Base-by-base conservation (phyloP, 2,329 filamentous ascomycete genomes). In the Lachnellula suecica region DNA sequence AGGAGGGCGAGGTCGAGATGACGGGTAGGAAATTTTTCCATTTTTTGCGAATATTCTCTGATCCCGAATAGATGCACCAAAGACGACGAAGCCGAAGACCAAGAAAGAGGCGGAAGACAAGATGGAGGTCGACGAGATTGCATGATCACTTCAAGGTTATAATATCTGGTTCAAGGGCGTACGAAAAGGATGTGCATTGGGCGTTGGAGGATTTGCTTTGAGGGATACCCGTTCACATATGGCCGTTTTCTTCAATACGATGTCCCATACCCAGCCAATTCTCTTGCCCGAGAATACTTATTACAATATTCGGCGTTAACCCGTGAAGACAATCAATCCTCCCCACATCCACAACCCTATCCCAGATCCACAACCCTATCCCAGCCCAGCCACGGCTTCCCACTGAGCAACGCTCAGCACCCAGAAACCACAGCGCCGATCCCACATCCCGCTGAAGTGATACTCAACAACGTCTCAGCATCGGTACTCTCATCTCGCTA, bases 361-460 rank as follows among this genome's bases (percentile, higher is more conserved):
- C 72, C 78, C 78, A 62, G 78, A 83, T 2, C 76, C 72, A 40
- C 74, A 78, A 4, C 75, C 74, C 58, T 79, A 83, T 0, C 72
- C 78, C 5, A 71, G 68, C 22, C 61, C 63, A 0, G 66, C 68
- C 74, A 81, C 20, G 75, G 71, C 53, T 71, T 69, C 0, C 72
- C 72, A 34, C 67, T 69, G 23, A 84, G 62, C 47, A 85, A 63
- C 1, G 68, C 72, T 49, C 81, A 77, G 61, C 81, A 81, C 0
- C 82, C 82, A 5, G 72, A 79, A 2, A 72, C 72, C 40, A 85
- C 73, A 56, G 85, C 85, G 1, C 84, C 83, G 2, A 87, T 70
- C 0, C 83, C 84, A 40, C 84, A 73, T 1, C 81, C 83, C 5
- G 79, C 77, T 19, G 79, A 78, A 74, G 85, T 81, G 47, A 71